phyloP scores from a whole-genome alignment of 1,284 basidiomycete species.

The Sparassis latifolia region DNA sequence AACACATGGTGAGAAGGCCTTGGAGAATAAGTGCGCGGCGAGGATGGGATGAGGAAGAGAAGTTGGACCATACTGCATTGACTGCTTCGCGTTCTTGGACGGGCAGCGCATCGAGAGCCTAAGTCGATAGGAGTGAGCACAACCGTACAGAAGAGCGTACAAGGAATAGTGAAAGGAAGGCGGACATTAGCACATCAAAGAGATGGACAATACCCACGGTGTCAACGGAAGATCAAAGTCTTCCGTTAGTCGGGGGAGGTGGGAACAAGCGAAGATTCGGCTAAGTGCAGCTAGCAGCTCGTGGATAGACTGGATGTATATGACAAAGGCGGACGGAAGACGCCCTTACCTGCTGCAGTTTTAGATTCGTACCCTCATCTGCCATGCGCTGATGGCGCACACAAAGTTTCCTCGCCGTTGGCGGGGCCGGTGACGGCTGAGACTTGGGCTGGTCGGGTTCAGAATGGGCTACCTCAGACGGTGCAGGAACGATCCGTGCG shows the following conservation, averaged over 20 bases:
- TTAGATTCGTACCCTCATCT: constrained; percentile 89
- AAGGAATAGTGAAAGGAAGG: background rate
- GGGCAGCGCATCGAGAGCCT: constrained; percentile 94
- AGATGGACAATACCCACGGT: too few species aligned
- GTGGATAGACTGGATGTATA: too few species aligned
- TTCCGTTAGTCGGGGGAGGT: too few species aligned
- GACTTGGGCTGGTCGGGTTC: constrained; percentile 25
- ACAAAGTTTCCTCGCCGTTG: constrained; percentile 70
- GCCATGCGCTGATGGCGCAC: constrained; percentile 96
- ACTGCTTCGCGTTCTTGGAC: constrained; percentile 85
- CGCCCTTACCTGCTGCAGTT: constrained; percentile 80
- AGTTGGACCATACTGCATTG: constrained; percentile 94
- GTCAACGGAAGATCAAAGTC: too few species aligned
- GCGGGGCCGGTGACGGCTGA: constrained; percentile 18
- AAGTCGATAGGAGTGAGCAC: background rate
- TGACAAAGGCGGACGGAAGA: too few species aligned
- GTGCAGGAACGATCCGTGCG: constrained; percentile 1
- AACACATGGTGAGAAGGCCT: constrained; percentile 99
- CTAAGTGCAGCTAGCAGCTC: too few species aligned
- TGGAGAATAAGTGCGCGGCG: constrained; percentile 92
- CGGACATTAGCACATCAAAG: too few species aligned
- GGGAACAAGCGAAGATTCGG: too few species aligned
- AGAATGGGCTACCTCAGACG: background rate
- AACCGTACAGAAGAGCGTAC: background rate
- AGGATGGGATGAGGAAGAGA: constrained; percentile 90